Evolutionary conservation across 352 stramenopile genomes (phyloP), one percentile per base, ranked within the genome.

Genomic region (Blastocystis sp.): DNA sequence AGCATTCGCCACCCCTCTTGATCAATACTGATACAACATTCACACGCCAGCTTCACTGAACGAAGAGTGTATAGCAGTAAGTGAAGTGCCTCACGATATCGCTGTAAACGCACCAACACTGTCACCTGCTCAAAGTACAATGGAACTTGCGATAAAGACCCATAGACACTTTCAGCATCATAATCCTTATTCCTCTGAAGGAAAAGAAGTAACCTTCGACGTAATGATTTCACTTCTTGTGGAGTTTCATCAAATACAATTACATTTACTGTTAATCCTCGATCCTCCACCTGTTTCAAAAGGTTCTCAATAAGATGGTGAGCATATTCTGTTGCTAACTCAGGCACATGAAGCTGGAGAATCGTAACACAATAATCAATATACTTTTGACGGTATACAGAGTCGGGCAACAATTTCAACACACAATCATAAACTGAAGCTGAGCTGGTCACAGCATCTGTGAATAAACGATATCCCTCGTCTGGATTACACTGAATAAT

Each of bases 111-210:
- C 4, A 35, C 33, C n/a, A 84, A 51, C 73, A 84, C 73, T 5
- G 68, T 33, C 30, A 84, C 54, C 11, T 44, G 51, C 48, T 84
- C 73, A 22, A 84, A 84, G 9, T 69, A 30, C 4, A 84, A 30
- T 3, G 70, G 24, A 13, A 37, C 48, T 27, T 66, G 53, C 1
- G 9, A 44, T 7, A 84, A 44, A 7, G 24, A 54, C 11, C 17
- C 17, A 22, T 69, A 40, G 6, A 84, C 33, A 17, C 19, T 35
- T 11, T 54, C 48, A 22, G 73, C n/a, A 56, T 64, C 42, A 56
- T 84, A 84, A 5, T 19, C 30, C 33, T 30, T 2, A 40, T 84
- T 84, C 35, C 40, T 40, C 48, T 48, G n/a, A 27, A 84, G 27
- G 27, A 84, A 84, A 11, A n/a, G 6, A 30, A 84, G 0, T 11